These are phyloP conservation scores for Aspergillus puulaauensis DNA, from an alignment of 2,329 filamentous ascomycete genomes.

Conservation along the genomic window DNA sequence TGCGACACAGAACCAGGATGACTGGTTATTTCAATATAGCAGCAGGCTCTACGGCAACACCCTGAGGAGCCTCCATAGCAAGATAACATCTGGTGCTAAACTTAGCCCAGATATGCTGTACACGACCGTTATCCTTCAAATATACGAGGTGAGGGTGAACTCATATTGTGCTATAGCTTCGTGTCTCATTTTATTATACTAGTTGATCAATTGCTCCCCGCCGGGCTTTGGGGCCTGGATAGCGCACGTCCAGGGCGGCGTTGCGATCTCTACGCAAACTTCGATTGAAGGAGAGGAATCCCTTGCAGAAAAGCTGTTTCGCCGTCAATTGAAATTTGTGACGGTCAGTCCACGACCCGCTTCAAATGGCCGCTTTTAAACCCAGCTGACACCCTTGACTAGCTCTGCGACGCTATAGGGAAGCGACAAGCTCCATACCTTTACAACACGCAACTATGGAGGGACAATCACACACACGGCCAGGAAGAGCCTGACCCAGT, in stretches of 20 bases:
- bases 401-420: conserved; percentile 20
- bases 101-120: conserved; percentile 19
- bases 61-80: conserved; percentile 15
- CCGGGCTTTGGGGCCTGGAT: conserved; percentile 23
- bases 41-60: conserved; percentile 19
- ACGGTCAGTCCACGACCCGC: conserved; percentile 11
- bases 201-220: conserved; percentile 22
- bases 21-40: conserved; percentile 19
- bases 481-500: conserved; percentile 13
- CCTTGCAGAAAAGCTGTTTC: conserved; percentile 16
- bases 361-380: background rate
- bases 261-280: conserved; percentile 17
- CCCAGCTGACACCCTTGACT: conserved; percentile 4
- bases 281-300: conserved; percentile 2
- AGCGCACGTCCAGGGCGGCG: conserved; percentile 23
- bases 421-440: conserved; percentile 17
- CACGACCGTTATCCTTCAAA: conserved; percentile 21
- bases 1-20: conserved; percentile 17
- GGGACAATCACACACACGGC: background rate
- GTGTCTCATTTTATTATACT: background rate
- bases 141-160: conserved; percentile 21
- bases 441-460: conserved; percentile 14
- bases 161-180: background rate
- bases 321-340: conserved; percentile 23
- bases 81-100: conserved; percentile 13